Evolutionary conservation across 805 yeast genomes (phyloP).

Genomic region (Starmerella floris): DNA sequence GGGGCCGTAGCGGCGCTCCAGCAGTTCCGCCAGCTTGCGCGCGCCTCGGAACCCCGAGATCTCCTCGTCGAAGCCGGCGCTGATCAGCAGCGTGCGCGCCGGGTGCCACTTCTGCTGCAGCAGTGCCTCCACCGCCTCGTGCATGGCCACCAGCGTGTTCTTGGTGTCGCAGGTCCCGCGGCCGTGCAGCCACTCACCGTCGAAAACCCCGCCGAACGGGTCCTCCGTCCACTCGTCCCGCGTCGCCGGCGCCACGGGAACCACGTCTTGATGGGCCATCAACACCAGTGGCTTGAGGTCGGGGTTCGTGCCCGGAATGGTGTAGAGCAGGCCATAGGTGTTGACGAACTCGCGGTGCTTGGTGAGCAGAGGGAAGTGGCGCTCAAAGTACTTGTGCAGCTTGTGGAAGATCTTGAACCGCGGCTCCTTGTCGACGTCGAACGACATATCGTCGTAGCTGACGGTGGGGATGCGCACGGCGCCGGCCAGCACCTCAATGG

Average conservation of each 20-base stretch:
- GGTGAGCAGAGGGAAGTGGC: conserved; percentile 43
- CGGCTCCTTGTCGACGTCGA: conserved; percentile 37
- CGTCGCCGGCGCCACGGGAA: conserved; percentile 49
- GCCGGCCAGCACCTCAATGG: conserved; percentile 24
- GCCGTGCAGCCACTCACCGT: conserved; percentile 52
- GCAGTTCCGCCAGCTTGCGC: conserved; percentile 32
- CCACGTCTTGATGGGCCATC: conserved; percentile 66
- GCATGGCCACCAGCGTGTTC: conserved; percentile 42
- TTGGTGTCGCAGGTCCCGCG: conserved; percentile 68
- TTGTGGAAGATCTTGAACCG: conserved; percentile 37
- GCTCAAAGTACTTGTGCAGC: conserved; percentile 43
- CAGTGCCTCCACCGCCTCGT: conserved; percentile 50
- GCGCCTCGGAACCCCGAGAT: conserved; percentile 57
- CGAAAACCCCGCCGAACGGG: conserved; percentile 54
- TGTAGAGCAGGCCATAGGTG: conserved; percentile 44
- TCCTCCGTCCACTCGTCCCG: conserved; percentile 44
- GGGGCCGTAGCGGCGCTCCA: conserved; percentile 45
- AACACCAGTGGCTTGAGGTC: conserved; percentile 49
- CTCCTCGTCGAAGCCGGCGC: conserved; percentile 70
- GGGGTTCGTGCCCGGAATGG: conserved; percentile 44
- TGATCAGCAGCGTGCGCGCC: conserved; percentile 43
- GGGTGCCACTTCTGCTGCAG: conserved; percentile 40
- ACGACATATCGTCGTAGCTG: conserved; percentile 40
- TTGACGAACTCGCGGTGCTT: conserved; percentile 40
- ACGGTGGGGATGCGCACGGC: conserved; percentile 58